phyloP scores from a whole-genome alignment of 805 yeast genomes.

The Priceomyces haplophilus region DNA sequence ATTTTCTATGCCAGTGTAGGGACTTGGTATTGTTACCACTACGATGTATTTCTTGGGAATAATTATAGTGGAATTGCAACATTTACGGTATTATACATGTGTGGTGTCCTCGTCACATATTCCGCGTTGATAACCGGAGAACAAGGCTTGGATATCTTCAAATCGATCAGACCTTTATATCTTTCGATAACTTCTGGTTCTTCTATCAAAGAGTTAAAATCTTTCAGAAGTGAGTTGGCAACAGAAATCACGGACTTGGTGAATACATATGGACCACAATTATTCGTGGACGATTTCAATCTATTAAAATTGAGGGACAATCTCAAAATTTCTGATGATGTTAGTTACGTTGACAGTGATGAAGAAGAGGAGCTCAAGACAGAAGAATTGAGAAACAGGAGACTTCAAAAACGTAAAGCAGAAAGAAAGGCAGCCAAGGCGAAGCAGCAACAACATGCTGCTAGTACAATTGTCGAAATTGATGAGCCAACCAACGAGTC shows the following conservation, averaged over 20 bases:
- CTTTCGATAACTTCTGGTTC: slow-evolving; percentile 58
- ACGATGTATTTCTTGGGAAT: slow-evolving; percentile 19
- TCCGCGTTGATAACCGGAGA: slow-evolving; percentile 93
- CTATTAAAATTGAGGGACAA: slow-evolving; percentile 45
- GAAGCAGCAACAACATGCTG: slow-evolving; percentile 9
- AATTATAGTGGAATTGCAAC: slow-evolving; percentile 3
- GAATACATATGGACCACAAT: slow-evolving; percentile 75
- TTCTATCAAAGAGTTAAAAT: slow-evolving; percentile 56
- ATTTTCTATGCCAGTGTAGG: slow-evolving; percentile 72
- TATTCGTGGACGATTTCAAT: slow-evolving; percentile 80
- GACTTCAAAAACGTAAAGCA: slow-evolving; percentile 27
- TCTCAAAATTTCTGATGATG: slow-evolving; percentile 24
- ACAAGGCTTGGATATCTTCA: slow-evolving; percentile 84
- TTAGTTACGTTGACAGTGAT: slow-evolving; percentile 39
- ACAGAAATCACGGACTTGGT: slow-evolving; percentile 75
- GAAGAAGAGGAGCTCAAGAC: slow-evolving; percentile 51
- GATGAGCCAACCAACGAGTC: slow-evolving; percentile 11
- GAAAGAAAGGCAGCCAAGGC: slow-evolving; percentile 14
- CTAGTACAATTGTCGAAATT: slow-evolving; percentile 4
- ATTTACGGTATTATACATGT: slow-evolving; percentile 49
- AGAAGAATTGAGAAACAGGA: slow-evolving; percentile 43
- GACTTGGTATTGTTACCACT: slow-evolving; percentile 29
- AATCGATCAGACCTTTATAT: slow-evolving; percentile 79
- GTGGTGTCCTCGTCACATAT: slow-evolving; percentile 73
- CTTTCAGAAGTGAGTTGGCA: slow-evolving; percentile 58